These are phyloP conservation scores for Xylaria sp. DNA, from an alignment of 2,329 filamentous ascomycete species.

Conservation along the genomic window DNA sequence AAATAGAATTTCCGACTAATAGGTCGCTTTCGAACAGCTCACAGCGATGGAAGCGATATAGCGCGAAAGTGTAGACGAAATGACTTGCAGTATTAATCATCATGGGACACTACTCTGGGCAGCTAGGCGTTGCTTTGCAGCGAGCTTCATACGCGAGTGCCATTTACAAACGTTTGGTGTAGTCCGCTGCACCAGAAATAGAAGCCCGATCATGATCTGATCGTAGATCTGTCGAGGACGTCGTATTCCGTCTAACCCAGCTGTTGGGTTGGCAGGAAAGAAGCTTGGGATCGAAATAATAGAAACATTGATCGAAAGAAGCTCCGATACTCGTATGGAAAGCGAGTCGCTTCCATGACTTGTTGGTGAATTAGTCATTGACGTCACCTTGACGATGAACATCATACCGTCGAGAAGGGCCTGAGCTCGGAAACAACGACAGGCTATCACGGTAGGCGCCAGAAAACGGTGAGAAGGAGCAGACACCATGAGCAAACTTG, in stretches of 20 bases:
- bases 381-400: not conserved
- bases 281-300: not conserved
- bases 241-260: not conserved
- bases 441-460: not conserved
- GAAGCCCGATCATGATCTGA: not conserved
- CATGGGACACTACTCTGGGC: not conserved
- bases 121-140: not conserved
- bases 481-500: not conserved
- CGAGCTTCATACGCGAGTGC: not conserved
- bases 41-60: not conserved
- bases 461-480: not conserved
- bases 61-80: not conserved
- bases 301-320: not conserved
- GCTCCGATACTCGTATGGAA: not conserved
- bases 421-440: not conserved
- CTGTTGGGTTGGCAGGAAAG: not conserved
- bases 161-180: not conserved
- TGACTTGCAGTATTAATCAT: not conserved
- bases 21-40: not conserved
- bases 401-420: not conserved
- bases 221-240: too few species aligned
- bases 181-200: not conserved
- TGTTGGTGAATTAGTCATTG: not conserved
- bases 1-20: not conserved
- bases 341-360: not conserved